A percentile compares a stretch with the other conserved stretches of the same genome.
phyloP scores from a whole-genome alignment of 169 alveolate species.

The Cryptosporidium felis region DNA sequence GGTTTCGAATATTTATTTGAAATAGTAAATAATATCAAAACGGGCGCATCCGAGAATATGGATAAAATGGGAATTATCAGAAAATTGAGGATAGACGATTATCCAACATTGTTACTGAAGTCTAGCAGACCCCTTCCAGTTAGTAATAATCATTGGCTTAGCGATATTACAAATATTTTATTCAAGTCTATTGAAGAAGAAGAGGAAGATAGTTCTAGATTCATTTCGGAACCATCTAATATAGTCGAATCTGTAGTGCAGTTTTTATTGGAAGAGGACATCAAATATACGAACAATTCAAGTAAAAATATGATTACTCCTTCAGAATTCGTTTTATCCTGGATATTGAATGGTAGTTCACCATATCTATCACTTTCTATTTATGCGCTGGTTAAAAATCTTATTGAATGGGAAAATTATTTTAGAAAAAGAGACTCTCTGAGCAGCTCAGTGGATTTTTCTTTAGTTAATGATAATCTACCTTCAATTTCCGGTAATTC shows the following conservation, averaged over 20 bases:
- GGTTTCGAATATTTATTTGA: slow-evolving; percentile 26
- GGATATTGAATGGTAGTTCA: slow-evolving; percentile 59
- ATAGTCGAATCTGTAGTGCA: slow-evolving; percentile 40
- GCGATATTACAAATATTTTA: slow-evolving; percentile 50
- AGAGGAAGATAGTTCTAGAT: slow-evolving; percentile 16
- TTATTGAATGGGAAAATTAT: neutral
- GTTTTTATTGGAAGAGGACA: slow-evolving; percentile 22
- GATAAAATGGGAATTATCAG: neutral
- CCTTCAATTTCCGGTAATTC: slow-evolving; percentile 51
- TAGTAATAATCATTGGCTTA: slow-evolving; percentile 43
- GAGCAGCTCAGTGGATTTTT: no score
- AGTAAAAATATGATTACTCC: neutral
- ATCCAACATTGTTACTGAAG: neutral
- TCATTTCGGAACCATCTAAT: slow-evolving; percentile 23
- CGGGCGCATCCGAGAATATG: neutral
- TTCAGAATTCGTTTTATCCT: slow-evolving; percentile 41
- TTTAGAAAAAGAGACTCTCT: no score
- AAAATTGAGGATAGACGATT: neutral
- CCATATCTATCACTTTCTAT: slow-evolving; percentile 56
- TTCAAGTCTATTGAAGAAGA: slow-evolving; percentile 69
- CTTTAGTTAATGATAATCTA: neutral
- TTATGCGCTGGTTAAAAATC: slow-evolving; percentile 7
- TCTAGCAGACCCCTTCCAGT: neutral
- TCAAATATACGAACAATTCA: neutral
- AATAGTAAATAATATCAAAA: neutral